Evolutionary conservation across 257 asterid genomes (phyloP).

Genomic region (Solanum piurae): DNA sequence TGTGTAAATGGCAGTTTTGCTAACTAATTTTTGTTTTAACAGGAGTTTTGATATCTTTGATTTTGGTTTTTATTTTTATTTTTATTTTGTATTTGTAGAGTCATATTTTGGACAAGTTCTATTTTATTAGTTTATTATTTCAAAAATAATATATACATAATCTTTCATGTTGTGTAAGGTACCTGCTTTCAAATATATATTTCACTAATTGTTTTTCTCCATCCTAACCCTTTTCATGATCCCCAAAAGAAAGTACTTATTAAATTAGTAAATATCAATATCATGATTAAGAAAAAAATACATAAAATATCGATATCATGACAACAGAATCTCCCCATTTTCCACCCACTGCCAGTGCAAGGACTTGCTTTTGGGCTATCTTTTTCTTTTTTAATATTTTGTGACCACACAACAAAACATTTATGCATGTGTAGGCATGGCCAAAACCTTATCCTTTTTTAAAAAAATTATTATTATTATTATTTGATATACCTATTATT

Average conservation of each 20-base stretch:
- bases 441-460: neutral
- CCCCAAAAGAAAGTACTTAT: neutral
- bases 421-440: constrained; percentile 5
- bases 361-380: neutral
- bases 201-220: neutral
- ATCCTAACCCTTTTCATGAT: neutral
- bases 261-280: neutral
- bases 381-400: neutral
- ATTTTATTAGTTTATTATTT: neutral
- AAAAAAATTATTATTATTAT: neutral
- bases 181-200: neutral
- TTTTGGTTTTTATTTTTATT: neutral
- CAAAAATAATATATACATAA: neutral
- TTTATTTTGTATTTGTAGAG: neutral
- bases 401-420: neutral
- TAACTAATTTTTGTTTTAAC: neutral
- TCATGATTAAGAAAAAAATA: neutral
- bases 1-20: neutral
- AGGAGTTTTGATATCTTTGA: neutral
- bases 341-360: neutral
- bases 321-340: neutral
- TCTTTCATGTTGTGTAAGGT: neutral
- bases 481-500: neutral
- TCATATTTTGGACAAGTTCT: neutral
- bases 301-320: neutral